Evolutionary conservation across 2,329 filamentous ascomycete species (phyloP), one percentile per base, ranked within the genome.

Genomic region (Leptographium galeiforme): DNA sequence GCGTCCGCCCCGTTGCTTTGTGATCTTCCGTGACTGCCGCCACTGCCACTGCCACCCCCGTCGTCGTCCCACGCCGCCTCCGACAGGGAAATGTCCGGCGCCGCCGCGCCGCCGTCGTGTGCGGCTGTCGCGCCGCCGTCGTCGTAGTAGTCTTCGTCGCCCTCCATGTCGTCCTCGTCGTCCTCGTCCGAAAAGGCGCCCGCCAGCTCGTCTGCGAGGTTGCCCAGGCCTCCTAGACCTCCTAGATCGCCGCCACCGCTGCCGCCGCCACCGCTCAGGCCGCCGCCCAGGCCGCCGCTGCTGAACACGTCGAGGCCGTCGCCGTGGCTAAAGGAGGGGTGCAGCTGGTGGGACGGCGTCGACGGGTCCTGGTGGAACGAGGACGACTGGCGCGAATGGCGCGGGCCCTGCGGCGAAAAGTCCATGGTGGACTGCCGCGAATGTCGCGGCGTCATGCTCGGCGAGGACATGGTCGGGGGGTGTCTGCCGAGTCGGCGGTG

Each of bases 151-250:
- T 32, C 50, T 18, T 58, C 63, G 44, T 73, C 73, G 14, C 70
- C 69, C 18, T 61, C 66, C 19, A 74, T 72, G 45, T 75, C 70
- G 53, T 70, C 69, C 50, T 74, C 74, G 19, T 75, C 76, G n/a
- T 72, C 74, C 41, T 82, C 81, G 54, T 78, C 79, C 10, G 81
- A 84, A 38, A 85, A 80, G 5, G 83, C 82, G 62, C 86, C 85
- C 1, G 84, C 87, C 48, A 93, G 71, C 67, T 93, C 87, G 66
- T 91, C 87, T 2, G 87, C 87, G 49, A 93, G 67, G 60, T 89
- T 90, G 36, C 87, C 87, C 57, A 89, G 71, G 3, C 65, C 64
- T 30, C 66, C 44, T 13, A 46, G 14, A 8, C 65, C 64, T 30
- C 66, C 44, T 13, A 46, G 14, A 8, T 16, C 39, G 6, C 64